Percentiles rank a stretch among this genome's conserved stretches.
Conservation (phyloP, 2,329 filamentous ascomycete genomes). For the Mycosphaerella sp. region DNA sequence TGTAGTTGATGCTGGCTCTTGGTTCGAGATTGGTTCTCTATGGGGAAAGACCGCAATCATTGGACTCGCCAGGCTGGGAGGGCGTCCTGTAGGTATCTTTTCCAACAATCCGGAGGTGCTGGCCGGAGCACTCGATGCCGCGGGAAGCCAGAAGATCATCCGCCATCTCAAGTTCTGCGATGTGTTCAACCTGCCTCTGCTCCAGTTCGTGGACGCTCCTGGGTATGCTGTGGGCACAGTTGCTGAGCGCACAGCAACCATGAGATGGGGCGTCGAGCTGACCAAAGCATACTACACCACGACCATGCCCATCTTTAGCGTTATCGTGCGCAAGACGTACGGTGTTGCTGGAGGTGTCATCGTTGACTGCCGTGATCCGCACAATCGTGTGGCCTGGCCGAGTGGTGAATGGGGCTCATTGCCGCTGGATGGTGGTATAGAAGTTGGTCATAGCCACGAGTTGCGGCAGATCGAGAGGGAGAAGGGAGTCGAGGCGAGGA, state of each 20-base stretch:
- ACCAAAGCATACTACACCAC: slow-evolving; percentile 57
- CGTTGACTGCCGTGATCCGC: slow-evolving; percentile 55
- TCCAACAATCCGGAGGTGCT: slow-evolving; percentile 57
- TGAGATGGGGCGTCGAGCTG: slow-evolving; percentile 58
- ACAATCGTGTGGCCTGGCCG: slow-evolving; percentile 58
- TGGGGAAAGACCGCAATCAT: slow-evolving; percentile 59
- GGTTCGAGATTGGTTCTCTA: slow-evolving; percentile 58
- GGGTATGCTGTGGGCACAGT: slow-evolving; percentile 59
- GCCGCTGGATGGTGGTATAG: slow-evolving; percentile 58
- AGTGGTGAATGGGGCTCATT: slow-evolving; percentile 57
- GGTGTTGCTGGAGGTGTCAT: slow-evolving; percentile 60
- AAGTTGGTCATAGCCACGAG: slow-evolving; percentile 57
- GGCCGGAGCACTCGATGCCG: slow-evolving; percentile 55
- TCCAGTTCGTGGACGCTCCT: slow-evolving; percentile 59
- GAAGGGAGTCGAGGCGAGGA: slow-evolving; percentile 43
- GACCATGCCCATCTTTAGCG: slow-evolving; percentile 56
- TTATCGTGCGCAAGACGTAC: slow-evolving; percentile 56
- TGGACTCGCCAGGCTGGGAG: slow-evolving; percentile 53
- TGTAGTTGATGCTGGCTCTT: slow-evolving; percentile 51
- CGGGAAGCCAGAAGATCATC: slow-evolving; percentile 55
- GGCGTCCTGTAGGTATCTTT: slow-evolving; percentile 53
- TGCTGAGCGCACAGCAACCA: slow-evolving; percentile 57
- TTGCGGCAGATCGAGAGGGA: slow-evolving; percentile 50
- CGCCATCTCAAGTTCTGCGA: slow-evolving; percentile 58
- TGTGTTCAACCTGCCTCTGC: slow-evolving; percentile 57